phyloP scores from a whole-genome alignment of 2,329 filamentous ascomycete species.

The Bipolaris gigantea region DNA sequence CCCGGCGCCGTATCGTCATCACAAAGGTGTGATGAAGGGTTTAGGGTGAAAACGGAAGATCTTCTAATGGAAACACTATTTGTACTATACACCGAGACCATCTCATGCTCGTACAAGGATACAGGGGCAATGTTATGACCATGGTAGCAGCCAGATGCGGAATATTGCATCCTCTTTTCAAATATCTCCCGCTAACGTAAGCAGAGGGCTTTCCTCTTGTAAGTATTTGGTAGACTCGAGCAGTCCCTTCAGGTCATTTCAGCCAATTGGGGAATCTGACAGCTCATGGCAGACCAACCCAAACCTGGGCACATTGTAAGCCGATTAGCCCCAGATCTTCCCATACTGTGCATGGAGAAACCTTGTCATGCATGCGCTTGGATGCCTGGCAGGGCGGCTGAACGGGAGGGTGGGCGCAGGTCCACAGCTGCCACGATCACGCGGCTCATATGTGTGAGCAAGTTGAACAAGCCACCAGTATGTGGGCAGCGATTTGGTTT shows the following conservation, averaged over 20 bases:
- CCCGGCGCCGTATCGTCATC: neutral
- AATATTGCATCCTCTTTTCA: neutral
- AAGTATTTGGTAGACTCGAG: neutral
- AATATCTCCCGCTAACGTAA: neutral
- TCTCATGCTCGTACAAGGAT: neutral
- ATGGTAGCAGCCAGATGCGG: neutral
- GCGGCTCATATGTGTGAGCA: neutral
- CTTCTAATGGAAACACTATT: neutral
- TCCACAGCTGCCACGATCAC: constrained; percentile 1
- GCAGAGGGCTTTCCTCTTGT: neutral
- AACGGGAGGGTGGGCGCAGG: neutral
- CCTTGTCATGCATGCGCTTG: constrained; percentile 4
- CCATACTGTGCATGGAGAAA: constrained; percentile 9
- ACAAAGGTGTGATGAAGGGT: neutral
- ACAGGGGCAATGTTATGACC: neutral
- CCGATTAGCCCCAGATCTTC: constrained; percentile 1
- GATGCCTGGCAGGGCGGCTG: constrained; percentile 1
- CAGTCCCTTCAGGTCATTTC: neutral
- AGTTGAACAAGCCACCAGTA: neutral
- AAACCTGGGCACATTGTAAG: neutral
- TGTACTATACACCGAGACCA: neutral
- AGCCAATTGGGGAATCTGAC: constrained; percentile 6
- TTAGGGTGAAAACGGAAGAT: neutral
- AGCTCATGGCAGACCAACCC: constrained; percentile 2
- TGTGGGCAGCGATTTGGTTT: neutral